Evolutionary conservation across 2,329 filamentous ascomycete genomes (phyloP).

Genomic region (Paecilomyces sp.): DNA sequence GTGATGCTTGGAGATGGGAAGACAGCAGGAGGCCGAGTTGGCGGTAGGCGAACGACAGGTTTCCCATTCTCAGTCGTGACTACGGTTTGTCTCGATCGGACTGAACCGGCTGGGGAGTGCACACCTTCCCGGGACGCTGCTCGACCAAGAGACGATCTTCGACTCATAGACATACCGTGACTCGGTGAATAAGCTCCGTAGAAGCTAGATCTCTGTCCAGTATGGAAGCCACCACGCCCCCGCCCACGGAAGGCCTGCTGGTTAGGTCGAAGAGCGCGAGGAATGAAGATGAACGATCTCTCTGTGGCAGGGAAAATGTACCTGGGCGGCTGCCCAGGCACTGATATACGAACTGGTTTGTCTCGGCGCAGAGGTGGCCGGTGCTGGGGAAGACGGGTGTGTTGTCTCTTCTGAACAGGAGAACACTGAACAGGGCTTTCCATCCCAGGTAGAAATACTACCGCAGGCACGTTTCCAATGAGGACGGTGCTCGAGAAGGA

Average conservation of each 20-base stretch:
- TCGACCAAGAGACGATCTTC: constrained; percentile 70
- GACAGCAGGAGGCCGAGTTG: constrained; percentile 27
- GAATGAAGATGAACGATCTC: constrained; percentile 96
- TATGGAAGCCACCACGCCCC: constrained; percentile 64
- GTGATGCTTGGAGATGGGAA: constrained; percentile 13
- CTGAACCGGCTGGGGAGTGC: constrained; percentile 73
- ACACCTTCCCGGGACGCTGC: constrained; percentile 64
- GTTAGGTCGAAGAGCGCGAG: constrained; percentile 84
- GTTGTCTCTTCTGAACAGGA: constrained; percentile 75
- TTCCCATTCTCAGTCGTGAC: constrained; percentile 54
- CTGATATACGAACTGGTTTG: constrained; percentile 89
- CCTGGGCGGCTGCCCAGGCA: constrained; percentile 69
- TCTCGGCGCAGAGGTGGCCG: constrained; percentile 88
- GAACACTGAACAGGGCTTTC: constrained; percentile 63
- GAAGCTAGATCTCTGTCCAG: constrained; percentile 60
- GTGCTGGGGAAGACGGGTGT: constrained; percentile 91
- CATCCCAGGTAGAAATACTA: constrained; percentile 73
- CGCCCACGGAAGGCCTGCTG: constrained; percentile 68
- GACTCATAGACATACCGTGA: constrained; percentile 79
- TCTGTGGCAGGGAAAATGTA: constrained; percentile 90
- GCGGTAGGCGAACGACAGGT: constrained; percentile 75
- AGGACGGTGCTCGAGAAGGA: constrained; percentile 77
- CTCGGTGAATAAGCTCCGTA: constrained; percentile 77
- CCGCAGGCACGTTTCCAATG: constrained; percentile 76
- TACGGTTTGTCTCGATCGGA: constrained; percentile 60